These are phyloP conservation scores for Stemphylium lycopersici DNA, from an alignment of 2,329 filamentous ascomycete species.

Conservation along the genomic window DNA sequence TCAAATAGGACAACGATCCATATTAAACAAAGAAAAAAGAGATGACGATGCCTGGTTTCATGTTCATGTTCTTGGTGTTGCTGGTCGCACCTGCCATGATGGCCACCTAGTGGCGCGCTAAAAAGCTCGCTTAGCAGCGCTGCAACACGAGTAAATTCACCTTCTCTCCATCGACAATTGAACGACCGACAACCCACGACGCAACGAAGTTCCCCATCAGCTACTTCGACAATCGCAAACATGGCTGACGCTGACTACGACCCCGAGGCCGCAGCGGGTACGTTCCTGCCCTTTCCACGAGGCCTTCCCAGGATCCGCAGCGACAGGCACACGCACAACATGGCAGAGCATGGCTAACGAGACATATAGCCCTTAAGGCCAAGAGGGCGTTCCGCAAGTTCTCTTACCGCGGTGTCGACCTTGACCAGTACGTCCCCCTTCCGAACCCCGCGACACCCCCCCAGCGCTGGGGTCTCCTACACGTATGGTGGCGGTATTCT, in stretches of 20 bases:
- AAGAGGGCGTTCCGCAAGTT: conserved; percentile 99
- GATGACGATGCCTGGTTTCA: not conserved
- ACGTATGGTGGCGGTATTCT: conserved; percentile 20
- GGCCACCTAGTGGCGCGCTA: conserved; percentile 11
- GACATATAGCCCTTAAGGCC: conserved; percentile 87
- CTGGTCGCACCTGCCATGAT: not conserved
- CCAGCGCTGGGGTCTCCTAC: not conserved
- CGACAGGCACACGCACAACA: conserved; percentile 3
- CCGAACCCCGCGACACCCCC: conserved; percentile 6
- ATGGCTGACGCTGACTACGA: conserved; percentile 90
- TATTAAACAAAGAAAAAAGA: too few species aligned
- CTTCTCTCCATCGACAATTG: conserved; percentile 35
- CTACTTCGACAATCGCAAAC: conserved; percentile 62
- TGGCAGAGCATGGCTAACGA: conserved; percentile 35
- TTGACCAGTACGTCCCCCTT: conserved; percentile 83
- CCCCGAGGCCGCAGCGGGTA: conserved; percentile 70
- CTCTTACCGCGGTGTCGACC: conserved; percentile 98
- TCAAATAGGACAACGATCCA: too few species aligned
- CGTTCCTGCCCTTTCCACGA: conserved; percentile 39
- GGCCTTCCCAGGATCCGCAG: conserved; percentile 16
- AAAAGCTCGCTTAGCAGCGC: conserved; percentile 13
- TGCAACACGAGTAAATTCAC: conserved; percentile 12
- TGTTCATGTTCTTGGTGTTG: conserved; percentile 2
- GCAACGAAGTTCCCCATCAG: conserved; percentile 50
- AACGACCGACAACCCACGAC: conserved; percentile 30